Base-by-base conservation (phyloP, 2,329 filamentous ascomycete genomes). In the Mycosphaerella sp. region DNA sequence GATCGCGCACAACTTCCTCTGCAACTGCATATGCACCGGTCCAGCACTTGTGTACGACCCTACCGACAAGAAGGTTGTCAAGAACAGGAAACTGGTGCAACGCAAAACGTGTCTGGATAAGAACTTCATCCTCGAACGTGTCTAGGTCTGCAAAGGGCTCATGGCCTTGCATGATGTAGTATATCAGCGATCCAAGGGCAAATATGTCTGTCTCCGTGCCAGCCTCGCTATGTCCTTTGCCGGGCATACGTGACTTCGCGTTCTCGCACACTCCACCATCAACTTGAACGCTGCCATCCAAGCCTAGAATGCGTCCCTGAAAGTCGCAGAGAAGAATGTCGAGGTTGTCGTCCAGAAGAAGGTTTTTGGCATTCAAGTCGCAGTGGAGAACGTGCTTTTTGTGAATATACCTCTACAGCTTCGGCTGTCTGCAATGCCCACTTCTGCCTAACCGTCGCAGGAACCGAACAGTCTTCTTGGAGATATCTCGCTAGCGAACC, bases 121-220 rank as follows among this genome's bases (percentile, higher is more conserved):
- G 2, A 10, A 21, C 39, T 21, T 45, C 32, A 25, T 36, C 28
- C 12, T 13, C 43, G 12, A 36, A 45, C 28, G 28, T 36, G 28
- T 45, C 43, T 1, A 35, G 43, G 6, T 45, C 43, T 35, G 43
- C 28, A 27, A 45, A 45, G 32, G 32, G 28, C 12, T 45, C 43
- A 45, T 35, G 13, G 16, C 43, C 43, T 45, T 35, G 28, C 43
- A 45, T 45, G 6, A 45, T 45, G 6, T 16, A 36, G 30, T 45
- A 45, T 2, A 45, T 35, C 28, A 28, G 36, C 28, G 43, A 45
- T 14, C 43, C 43, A n/a, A 45, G 27, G 2, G 43, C 43, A 18
- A 45, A 45, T 4, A 45, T 35, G 30, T 45, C 43, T 9, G 43
- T 45, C 12, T 12, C 17, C 10, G 17, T 35, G 9, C 16, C 10